These are phyloP conservation scores for Xylaria sp. DNA, from an alignment of 495 filamentous ascomycete species.

Conservation along the genomic window DNA sequence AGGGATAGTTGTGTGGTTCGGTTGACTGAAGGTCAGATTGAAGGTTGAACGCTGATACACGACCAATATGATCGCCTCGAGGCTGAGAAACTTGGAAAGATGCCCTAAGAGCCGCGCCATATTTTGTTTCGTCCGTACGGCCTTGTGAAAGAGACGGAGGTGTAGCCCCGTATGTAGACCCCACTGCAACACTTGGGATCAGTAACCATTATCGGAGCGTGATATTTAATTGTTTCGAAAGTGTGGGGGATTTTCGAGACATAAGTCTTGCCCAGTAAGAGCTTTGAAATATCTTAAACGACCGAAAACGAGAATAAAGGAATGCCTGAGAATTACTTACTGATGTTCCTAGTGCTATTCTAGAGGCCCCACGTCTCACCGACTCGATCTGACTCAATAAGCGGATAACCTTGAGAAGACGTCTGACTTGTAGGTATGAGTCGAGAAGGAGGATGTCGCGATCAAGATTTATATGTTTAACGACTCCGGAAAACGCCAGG, in stretches of 20 bases:
- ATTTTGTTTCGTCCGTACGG: conserved; percentile 54
- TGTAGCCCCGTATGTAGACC: conserved; percentile 55
- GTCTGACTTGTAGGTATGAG: conserved; percentile 57
- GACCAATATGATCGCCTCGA: conserved; percentile 52
- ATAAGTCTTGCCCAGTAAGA: not conserved
- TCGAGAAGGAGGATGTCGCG: conserved; percentile 58
- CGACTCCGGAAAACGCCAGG: conserved; percentile 52
- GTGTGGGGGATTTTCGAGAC: not conserved
- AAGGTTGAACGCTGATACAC: conserved; percentile 58
- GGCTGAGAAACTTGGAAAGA: conserved; percentile 51
- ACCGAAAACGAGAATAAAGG: not conserved
- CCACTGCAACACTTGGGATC: conserved; percentile 32
- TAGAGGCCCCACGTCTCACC: conserved; percentile 50
- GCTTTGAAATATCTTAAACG: not conserved
- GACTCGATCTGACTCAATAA: conserved; percentile 57
- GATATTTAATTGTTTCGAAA: not conserved
- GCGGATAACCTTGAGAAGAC: conserved; percentile 54
- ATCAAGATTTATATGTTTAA: conserved; percentile 55
- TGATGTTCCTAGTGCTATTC: conserved; percentile 54
- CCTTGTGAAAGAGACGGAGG: conserved; percentile 52
- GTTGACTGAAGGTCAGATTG: conserved; percentile 47
- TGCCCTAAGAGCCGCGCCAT: conserved; percentile 52
- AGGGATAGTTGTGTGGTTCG: conserved; percentile 29
- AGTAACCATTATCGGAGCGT: not conserved
- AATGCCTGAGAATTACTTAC: not conserved